phyloP scores from a whole-genome alignment of 768 basidiomycete genomes.

The Suillus paluster region DNA sequence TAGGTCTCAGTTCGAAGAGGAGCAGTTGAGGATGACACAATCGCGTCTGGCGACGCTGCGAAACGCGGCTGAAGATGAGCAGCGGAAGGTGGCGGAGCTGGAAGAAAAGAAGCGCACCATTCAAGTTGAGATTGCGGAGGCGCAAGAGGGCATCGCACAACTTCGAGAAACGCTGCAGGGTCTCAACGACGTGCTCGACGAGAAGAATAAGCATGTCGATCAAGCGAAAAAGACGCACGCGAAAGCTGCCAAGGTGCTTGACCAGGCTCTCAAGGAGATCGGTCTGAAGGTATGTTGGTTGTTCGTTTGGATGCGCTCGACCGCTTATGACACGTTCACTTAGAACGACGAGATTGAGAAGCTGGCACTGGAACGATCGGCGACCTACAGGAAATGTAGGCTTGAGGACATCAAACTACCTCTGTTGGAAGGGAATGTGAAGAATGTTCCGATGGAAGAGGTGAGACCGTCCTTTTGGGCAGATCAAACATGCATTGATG shows the following conservation, averaged over 20 bases:
- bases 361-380: too few species aligned
- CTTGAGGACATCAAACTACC: too few species aligned
- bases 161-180: slow-evolving; percentile 65
- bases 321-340: neutral
- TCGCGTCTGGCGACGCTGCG: slow-evolving; percentile 66
- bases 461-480: too few species aligned
- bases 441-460: slow-evolving; percentile 47
- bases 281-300: slow-evolving; percentile 61
- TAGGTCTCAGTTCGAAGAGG: slow-evolving; percentile 82
- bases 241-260: slow-evolving; percentile 77
- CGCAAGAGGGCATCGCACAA: slow-evolving; percentile 56
- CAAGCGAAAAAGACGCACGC: slow-evolving; percentile 70
- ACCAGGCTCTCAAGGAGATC: slow-evolving; percentile 91
- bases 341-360: slow-evolving; percentile 34
- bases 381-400: too few species aligned
- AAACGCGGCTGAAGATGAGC: slow-evolving; percentile 55
- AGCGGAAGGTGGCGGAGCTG: slow-evolving; percentile 54
- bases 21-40: slow-evolving; percentile 67
- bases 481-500: too few species aligned
- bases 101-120: slow-evolving; percentile 58
- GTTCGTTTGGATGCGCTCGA: slow-evolving; percentile 12
- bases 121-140: slow-evolving; percentile 61
- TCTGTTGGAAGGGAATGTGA: slow-evolving; percentile 50
- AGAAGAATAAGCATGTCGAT: slow-evolving; percentile 75
- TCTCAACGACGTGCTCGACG: slow-evolving; percentile 69